phyloP scores from a whole-genome alignment of 805 yeast genomes.

The Starmerella etchellsii region DNA sequence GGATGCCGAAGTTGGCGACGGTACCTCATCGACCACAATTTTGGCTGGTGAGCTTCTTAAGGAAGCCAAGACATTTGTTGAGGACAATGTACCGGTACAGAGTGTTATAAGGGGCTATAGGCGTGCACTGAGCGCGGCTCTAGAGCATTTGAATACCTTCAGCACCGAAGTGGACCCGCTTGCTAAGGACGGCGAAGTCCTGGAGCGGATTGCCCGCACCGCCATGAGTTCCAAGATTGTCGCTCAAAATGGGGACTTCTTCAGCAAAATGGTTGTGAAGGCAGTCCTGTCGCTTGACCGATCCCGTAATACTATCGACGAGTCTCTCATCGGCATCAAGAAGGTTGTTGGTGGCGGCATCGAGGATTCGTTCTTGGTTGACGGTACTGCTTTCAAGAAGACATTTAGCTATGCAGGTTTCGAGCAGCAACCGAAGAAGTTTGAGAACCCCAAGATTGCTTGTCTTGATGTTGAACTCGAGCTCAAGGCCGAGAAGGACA shows the following conservation, averaged over 20 bases:
- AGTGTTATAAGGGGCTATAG: slow-evolving; percentile 78
- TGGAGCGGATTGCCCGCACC: slow-evolving; percentile 88
- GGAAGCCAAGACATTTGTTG: slow-evolving; percentile 81
- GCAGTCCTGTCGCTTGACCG: slow-evolving; percentile 82
- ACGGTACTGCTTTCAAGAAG: slow-evolving; percentile 95
- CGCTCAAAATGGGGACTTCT: slow-evolving; percentile 73
- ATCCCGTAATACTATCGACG: slow-evolving; percentile 50
- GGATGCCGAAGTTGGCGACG: slow-evolving; percentile 98
- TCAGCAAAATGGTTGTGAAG: slow-evolving; percentile 93
- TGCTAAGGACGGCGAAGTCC: slow-evolving; percentile 53
- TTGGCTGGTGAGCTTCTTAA: slow-evolving; percentile 80
- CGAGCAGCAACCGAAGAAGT: slow-evolving; percentile 92
- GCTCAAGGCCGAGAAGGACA: slow-evolving; percentile 95
- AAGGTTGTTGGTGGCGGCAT: slow-evolving; percentile 92
- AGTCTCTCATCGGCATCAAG: slow-evolving; percentile 82
- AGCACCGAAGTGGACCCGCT: slow-evolving; percentile 55
- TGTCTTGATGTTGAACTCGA: slow-evolving; percentile 86
- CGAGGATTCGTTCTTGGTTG: slow-evolving; percentile 79
- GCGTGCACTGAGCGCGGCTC: slow-evolving; percentile 66
- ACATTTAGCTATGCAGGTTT: slow-evolving; percentile 97
- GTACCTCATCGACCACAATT: slow-evolving; percentile 93
- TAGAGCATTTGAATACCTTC: slow-evolving; percentile 56
- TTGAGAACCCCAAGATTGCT: slow-evolving; percentile 67
- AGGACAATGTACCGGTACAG: slow-evolving; percentile 91
- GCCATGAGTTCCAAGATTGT: slow-evolving; percentile 95